Base-by-base conservation (phyloP, 2,329 filamentous ascomycete genomes). In the Akanthomyces dipterigenus region DNA sequence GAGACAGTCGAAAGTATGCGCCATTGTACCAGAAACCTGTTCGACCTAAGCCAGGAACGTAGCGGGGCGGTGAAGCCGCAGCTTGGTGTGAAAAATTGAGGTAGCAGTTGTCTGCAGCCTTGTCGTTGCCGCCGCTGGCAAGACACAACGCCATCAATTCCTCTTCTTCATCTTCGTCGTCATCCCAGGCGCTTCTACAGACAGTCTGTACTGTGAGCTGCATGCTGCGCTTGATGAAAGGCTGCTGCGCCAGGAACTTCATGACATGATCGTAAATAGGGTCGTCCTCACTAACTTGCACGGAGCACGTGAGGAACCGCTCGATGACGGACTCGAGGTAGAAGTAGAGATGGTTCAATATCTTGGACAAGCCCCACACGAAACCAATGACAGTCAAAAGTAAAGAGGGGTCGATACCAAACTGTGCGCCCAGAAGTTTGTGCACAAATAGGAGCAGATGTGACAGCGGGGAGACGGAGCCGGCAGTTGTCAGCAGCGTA, bases 71-170 rank as follows among this genome's bases (percentile, higher is more conserved):
- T 72, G 80, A 48, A 12, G 20, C 78, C 11, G 81, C 80, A 64
- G 82, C 80, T 63, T 84, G 80, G 64, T 80, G 82, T 3, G 82
- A 82, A 70, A 85, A 86, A 69, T 86, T 86, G 54, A 85, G 78
- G 65, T 81, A 84, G 59, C 68, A 70, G 36, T 64, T 67, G 12
- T 69, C 68, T 4, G 61, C 55, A n/a, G 72, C 73, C 1, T 68
- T 67, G 3, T 72, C 75, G 16, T 75, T 75, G 18, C 76, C 76
- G 31, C 77, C 75, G 14, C 74, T 67, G 11, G 72, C 70, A 22
- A 71, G 75, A 16, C 71, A 69, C 11, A 78, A 67, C 2, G 75
- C 70, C 51, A 62, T 65, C 16, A 77, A 75, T 16, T 61, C 50
- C 18, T 61, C 76, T 69, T 63, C 64, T 62, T 80, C 77, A 40